phyloP scores from a whole-genome alignment of 2,329 filamentous ascomycete genomes.

The Capronia americana region DNA sequence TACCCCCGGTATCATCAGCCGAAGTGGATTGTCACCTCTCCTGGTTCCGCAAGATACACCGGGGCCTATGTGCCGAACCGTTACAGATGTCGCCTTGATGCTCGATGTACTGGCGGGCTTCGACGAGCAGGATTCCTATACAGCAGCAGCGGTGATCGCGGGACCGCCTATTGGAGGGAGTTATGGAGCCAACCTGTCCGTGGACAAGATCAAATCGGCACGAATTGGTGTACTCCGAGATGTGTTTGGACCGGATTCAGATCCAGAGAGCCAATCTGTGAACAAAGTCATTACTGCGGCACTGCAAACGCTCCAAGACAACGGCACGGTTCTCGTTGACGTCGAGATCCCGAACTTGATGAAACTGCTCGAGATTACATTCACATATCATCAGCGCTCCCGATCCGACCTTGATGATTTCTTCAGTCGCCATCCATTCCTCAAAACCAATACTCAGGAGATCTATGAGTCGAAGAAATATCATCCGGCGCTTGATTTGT shows the following conservation, averaged over 20 bases:
- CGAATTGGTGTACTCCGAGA: slow-evolving; percentile 23
- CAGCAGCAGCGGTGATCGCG: slow-evolving; percentile 21
- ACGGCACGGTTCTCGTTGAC: slow-evolving; percentile 22
- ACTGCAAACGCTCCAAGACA: slow-evolving; percentile 19
- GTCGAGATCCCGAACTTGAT: slow-evolving; percentile 24
- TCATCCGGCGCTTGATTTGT: slow-evolving; percentile 27
- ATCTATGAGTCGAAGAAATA: slow-evolving; percentile 22
- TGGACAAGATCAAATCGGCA: slow-evolving; percentile 20
- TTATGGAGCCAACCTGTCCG: slow-evolving; percentile 19
- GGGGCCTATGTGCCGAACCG: slow-evolving; percentile 30
- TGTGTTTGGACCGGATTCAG: slow-evolving; percentile 21
- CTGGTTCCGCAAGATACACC: slow-evolving; percentile 29
- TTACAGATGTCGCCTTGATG: slow-evolving; percentile 28
- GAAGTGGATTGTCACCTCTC: slow-evolving; percentile 50
- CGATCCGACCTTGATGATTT: slow-evolving; percentile 29
- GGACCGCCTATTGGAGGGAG: slow-evolving; percentile 19
- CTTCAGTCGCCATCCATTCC: slow-evolving; percentile 21
- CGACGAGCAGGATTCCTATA: slow-evolving; percentile 27
- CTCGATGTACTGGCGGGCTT: slow-evolving; percentile 27
- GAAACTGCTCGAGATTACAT: slow-evolving; percentile 14
- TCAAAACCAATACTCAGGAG: slow-evolving; percentile 21
- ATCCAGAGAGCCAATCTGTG: slow-evolving; percentile 15
- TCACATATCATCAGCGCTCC: slow-evolving; percentile 25
- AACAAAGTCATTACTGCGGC: slow-evolving; percentile 22
- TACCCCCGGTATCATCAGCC: slow-evolving; percentile 54